Evolutionary conservation across 2,329 filamentous ascomycete genomes (phyloP).

Genomic region (Fonsecaea nubica): DNA sequence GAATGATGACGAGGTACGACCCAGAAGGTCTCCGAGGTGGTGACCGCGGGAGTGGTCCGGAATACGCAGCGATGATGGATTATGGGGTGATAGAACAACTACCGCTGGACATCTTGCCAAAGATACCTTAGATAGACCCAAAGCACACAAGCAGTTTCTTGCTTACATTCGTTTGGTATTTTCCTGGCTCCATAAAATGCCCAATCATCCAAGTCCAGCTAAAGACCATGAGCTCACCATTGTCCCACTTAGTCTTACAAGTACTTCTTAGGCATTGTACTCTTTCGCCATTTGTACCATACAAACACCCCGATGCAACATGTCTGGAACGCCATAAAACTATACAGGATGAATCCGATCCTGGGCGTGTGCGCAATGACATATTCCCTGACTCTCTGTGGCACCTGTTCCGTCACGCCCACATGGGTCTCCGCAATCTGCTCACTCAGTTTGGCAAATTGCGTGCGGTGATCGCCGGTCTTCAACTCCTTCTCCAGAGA

Average conservation of each 20-base stretch:
- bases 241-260: slow-evolving; percentile 58
- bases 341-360: slow-evolving; percentile 68
- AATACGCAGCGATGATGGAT: neutral
- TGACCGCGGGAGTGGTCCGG: neutral
- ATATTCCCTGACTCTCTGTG: slow-evolving; percentile 43
- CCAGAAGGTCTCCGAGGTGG: neutral
- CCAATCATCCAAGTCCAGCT: neutral
- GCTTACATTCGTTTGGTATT: neutral
- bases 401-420: slow-evolving; percentile 59
- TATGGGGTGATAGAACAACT: neutral
- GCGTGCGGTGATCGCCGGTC: slow-evolving; percentile 58
- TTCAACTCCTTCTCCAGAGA: slow-evolving; percentile 59
- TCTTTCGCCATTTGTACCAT: slow-evolving; percentile 78
- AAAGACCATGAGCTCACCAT: neutral
- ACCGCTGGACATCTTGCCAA: neutral
- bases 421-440: slow-evolving; percentile 61
- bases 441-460: slow-evolving; percentile 61
- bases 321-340: slow-evolving; percentile 77
- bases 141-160: slow-evolving; percentile 7
- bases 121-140: slow-evolving; percentile 11
- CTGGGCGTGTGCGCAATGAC: slow-evolving; percentile 52
- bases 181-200: neutral
- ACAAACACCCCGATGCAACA: slow-evolving; percentile 73
- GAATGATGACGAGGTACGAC: neutral
- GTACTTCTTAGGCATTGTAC: slow-evolving; percentile 87